Base-by-base conservation (phyloP, 2,329 filamentous ascomycete genomes). In the Alternaria incomplexa region DNA sequence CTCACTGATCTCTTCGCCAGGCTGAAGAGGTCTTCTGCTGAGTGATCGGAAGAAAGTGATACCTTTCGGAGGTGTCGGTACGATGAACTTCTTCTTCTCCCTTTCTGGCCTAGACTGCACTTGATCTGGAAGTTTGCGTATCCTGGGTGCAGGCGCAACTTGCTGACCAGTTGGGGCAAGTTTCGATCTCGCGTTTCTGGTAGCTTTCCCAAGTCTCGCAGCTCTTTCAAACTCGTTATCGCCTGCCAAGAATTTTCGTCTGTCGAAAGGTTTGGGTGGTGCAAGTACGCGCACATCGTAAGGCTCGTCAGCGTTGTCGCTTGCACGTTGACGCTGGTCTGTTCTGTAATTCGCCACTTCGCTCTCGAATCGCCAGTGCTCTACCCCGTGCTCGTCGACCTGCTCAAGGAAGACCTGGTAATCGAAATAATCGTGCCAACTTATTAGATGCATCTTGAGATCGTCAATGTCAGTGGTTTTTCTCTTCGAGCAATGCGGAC, bases 1-100 rank as follows among this genome's bases (percentile, higher is more conserved):
- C 58, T 84, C 82, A 50, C 76, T 81, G 15, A 83, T 65, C 5
- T 66, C 47, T 52, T 82, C 81, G 8, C 79, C 81, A 32, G 77
- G 71, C 8, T 65, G 51, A 3, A 84, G 64, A 3, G 70, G 72
- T 10, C 80, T 73, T 64, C 83, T 84, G 2, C 79, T 79, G 3
- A 70, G 65, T 11, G 76, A 74, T n/a, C 81, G 74, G 63, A 81
- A 83, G 60, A 83, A 81, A 0, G 70, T 74, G 12, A 82, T 66
- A 2, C 73, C 73, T 2, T 30, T 20, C 1, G 75, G 72, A 0
- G 81, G 74, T 6, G 63, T 62, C 3, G 83, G 83, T 1, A 83
- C 80, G 5, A 56, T 51, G 50, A 77, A 78, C 43, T 69, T 80
- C 32, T 73, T 73, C 22, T 56, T 68, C 4, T 55, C 28, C 23